phyloP scores from a whole-genome alignment of 129 eudicot species.

The Rutidosis leptorrhynchoides region DNA sequence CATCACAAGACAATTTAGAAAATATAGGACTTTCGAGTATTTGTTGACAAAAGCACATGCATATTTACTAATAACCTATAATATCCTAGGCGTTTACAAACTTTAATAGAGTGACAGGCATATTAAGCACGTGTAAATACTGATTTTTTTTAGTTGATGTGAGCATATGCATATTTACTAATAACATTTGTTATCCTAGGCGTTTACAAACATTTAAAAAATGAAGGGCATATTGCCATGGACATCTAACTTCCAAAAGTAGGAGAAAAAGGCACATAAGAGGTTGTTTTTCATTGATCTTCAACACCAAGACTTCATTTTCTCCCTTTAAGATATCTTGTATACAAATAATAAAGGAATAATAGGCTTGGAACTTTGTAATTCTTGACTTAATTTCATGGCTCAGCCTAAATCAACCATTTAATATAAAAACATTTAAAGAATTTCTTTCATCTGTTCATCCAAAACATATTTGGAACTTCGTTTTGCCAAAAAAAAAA shows the following conservation, averaged over 20 bases:
- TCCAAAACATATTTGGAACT: neutral
- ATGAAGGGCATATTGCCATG: no score
- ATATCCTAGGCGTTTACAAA: neutral
- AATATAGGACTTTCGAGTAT: neutral
- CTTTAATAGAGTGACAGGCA: neutral
- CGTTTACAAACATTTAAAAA: no score
- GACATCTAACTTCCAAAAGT: neutral
- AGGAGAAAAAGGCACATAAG: neutral
- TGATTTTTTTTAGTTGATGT: no score
- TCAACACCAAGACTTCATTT: neutral
- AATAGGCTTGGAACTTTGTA: no score
- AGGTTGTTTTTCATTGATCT: neutral
- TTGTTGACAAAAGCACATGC: neutral
- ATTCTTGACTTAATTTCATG: no score
- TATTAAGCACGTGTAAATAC: neutral
- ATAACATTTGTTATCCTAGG: no score
- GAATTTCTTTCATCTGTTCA: neutral
- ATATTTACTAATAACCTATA: neutral
- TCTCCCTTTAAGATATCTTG: neutral
- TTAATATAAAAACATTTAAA: neutral
- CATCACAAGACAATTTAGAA: neutral
- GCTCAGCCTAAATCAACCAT: neutral
- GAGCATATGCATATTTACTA: no score
- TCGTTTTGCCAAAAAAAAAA: neutral
- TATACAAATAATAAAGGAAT: neutral